Evolutionary conservation across 345 rosid species (phyloP).

Genomic region (Raphanus sativus): DNA sequence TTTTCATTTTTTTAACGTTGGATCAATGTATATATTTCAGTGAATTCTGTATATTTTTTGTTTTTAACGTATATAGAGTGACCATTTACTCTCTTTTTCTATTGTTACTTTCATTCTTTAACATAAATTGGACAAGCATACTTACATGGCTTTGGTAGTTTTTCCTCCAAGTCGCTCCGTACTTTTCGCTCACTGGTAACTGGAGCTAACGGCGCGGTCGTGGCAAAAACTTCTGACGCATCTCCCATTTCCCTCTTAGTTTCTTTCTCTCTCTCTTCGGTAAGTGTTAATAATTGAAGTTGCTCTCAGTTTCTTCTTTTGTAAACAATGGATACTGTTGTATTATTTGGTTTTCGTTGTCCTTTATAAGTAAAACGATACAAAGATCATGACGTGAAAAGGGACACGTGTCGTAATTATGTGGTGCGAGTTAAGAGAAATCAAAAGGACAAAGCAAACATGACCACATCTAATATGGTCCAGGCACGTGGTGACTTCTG

Average conservation of each 20-base stretch:
- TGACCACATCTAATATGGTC: conserved; percentile 6
- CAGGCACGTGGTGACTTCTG: conserved; percentile 7
- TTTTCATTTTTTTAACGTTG: neutral
- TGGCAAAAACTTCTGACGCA: conserved; percentile 44
- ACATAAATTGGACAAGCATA: neutral
- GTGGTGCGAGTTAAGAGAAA: conserved; percentile 13
- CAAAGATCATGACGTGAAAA: neutral
- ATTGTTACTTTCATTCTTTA: neutral
- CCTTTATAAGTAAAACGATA: conserved; percentile 13
- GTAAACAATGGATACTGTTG: neutral
- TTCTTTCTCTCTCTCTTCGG: neutral
- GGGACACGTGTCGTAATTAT: conserved; percentile 9
- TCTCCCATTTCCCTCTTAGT: conserved; percentile 12
- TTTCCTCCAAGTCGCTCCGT: conserved; percentile 60
- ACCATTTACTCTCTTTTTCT: neutral
- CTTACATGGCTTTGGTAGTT: conserved; percentile 76
- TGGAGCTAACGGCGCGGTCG: conserved; percentile 67
- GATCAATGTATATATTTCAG: neutral
- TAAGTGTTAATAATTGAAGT: conserved; percentile 13
- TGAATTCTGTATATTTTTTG: neutral
- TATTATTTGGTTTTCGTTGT: neutral
- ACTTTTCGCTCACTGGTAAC: conserved; percentile 61
- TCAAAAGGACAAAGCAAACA: conserved; percentile 12
- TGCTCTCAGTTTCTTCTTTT: conserved; percentile 9
- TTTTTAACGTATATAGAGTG: neutral